Percentiles rank a stretch among this genome's conserved stretches.
Conservation (phyloP, 768 basidiomycete species). For the Agaricus blazei region DNA sequence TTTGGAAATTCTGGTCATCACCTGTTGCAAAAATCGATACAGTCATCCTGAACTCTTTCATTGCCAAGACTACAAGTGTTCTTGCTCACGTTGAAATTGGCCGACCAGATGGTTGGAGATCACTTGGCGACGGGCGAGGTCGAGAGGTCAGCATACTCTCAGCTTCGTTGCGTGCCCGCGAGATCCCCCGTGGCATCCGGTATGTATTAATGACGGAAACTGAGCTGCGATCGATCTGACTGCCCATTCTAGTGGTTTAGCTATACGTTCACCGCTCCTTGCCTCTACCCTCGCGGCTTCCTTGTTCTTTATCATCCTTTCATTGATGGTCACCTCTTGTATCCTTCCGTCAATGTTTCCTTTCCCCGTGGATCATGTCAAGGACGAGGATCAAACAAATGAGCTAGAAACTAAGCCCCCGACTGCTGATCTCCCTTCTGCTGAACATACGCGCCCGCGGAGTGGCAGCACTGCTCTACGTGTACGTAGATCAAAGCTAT, state of each 20-base stretch:
- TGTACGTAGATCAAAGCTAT: conserved; percentile 1
- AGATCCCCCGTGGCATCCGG: conserved; percentile 69
- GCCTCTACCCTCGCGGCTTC: conserved; percentile 43
- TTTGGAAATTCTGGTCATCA: conserved; percentile 35
- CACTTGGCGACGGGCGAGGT: conserved; percentile 61
- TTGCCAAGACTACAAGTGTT: conserved; percentile 40
- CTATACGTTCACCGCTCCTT: conserved; percentile 63
- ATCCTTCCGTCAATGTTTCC: conserved; percentile 36
- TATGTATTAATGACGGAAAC: conserved; percentile 22
- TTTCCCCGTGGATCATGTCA: not conserved
- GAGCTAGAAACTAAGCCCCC: not conserved
- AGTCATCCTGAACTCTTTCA: conserved; percentile 52
- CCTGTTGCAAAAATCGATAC: conserved; percentile 44
- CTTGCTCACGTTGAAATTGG: conserved; percentile 68
- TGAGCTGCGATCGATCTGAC: not conserved
- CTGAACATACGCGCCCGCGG: not conserved
- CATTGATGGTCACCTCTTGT: conserved; percentile 42
- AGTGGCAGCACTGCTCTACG: not conserved
- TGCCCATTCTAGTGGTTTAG: conserved; percentile 46
- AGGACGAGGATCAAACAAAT: not conserved
- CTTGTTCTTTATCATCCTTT: conserved; percentile 43
- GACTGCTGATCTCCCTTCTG: not conserved
- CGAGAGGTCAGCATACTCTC: conserved; percentile 67
- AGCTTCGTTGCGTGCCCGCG: conserved; percentile 56
- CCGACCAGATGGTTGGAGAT: conserved; percentile 68